phyloP scores from a whole-genome alignment of 352 stramenopile species.

The Globisporangium uncinulatum region DNA sequence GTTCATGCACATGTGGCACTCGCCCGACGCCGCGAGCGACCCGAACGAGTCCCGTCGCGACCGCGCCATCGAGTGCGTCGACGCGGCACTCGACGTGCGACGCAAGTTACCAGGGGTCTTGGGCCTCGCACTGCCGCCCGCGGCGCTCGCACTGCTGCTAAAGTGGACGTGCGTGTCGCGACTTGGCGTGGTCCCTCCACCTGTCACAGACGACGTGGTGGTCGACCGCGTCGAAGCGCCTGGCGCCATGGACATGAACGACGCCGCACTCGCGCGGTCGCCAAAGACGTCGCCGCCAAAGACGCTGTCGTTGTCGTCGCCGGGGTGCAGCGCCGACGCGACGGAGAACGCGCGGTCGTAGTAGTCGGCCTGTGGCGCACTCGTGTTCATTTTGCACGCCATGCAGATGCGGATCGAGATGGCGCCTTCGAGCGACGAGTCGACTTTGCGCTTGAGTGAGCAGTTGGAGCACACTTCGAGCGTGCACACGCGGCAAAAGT shows the following conservation, averaged over 20 bases:
- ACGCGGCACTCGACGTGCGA: slow-evolving; percentile 27
- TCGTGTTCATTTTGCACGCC: slow-evolving; percentile 68
- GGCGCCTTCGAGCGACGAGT: slow-evolving; percentile 23
- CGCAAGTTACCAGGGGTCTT: slow-evolving; percentile 11
- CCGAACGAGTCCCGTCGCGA: slow-evolving; percentile 32
- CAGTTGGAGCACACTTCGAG: slow-evolving; percentile 66
- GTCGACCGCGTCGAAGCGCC: neutral
- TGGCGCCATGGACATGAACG: slow-evolving; percentile 9
- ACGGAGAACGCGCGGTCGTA: slow-evolving; percentile 51
- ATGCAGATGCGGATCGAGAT: slow-evolving; percentile 60
- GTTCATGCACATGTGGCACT: slow-evolving; percentile 58
- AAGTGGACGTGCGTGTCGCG: slow-evolving; percentile 7
- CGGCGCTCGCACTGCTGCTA: neutral
- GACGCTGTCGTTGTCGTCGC: slow-evolving; percentile 18
- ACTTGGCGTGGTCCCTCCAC: slow-evolving; percentile 8
- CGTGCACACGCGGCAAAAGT: slow-evolving; percentile 64
- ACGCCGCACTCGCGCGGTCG: slow-evolving; percentile 14
- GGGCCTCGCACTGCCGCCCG: slow-evolving; percentile 6
- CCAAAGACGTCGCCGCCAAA: slow-evolving; percentile 6
- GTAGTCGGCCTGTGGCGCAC: slow-evolving; percentile 37
- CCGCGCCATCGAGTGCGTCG: slow-evolving; percentile 7
- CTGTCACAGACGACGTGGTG: slow-evolving; percentile 1
- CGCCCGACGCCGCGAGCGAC: slow-evolving; percentile 1
- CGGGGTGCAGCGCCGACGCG: slow-evolving; percentile 15
- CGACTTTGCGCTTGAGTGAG: slow-evolving; percentile 47